Evolutionary conservation across 2,329 filamentous ascomycete species (phyloP).

Genomic region (Colletotrichum destructivum): DNA sequence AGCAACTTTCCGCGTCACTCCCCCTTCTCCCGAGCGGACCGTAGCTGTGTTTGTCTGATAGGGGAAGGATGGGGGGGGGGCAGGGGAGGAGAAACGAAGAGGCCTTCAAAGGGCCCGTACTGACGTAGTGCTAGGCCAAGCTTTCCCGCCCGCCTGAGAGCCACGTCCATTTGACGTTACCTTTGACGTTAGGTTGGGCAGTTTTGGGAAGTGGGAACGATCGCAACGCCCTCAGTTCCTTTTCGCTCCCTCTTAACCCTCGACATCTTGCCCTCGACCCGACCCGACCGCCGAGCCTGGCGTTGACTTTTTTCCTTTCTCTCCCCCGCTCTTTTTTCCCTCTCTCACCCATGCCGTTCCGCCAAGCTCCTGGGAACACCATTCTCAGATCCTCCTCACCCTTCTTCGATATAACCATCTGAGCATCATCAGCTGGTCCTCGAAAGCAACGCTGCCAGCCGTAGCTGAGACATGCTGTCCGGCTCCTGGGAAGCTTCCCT

Average conservation of each 20-base stretch:
- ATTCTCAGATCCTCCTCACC: no score
- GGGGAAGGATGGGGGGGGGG: constrained; percentile 4
- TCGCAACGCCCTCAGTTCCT: neutral
- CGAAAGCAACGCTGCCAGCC: neutral
- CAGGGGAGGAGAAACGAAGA: neutral
- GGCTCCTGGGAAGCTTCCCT: neutral
- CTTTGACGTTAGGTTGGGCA: no score
- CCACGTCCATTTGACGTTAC: neutral
- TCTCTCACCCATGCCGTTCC: neutral
- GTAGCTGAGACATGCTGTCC: no score
- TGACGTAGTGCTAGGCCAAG: constrained; percentile 35
- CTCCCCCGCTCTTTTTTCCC: neutral
- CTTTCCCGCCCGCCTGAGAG: neutral
- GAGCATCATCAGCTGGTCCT: neutral
- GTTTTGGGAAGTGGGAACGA: neutral
- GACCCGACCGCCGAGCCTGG: neutral
- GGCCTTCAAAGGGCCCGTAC: neutral
- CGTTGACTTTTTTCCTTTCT: neutral
- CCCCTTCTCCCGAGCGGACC: neutral
- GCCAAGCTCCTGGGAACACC: neutral
- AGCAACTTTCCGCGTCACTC: no score
- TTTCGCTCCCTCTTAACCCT: neutral
- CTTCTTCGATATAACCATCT: no score
- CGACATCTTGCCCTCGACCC: neutral
- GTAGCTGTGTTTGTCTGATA: neutral